Evolutionary conservation across 148 eudicot genomes (phyloP).

Genomic region (Chenopodium formosanum): DNA sequence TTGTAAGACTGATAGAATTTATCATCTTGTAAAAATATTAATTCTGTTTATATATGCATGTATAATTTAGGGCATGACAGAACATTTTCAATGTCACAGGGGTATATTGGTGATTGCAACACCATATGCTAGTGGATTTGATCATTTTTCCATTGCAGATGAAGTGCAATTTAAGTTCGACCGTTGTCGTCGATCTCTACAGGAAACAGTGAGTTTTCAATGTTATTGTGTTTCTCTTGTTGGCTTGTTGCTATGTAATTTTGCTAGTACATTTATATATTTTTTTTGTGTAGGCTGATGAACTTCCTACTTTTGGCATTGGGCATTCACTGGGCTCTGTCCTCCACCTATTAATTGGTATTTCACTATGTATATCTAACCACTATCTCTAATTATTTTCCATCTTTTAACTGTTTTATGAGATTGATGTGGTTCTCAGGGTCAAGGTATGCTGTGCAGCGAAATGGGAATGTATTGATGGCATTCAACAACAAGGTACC

Average conservation of each 20-base stretch:
- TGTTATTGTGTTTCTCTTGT: background rate
- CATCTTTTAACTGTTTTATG: constrained; percentile 13
- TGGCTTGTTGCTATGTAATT: constrained; percentile 7
- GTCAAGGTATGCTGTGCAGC: constrained; percentile 85
- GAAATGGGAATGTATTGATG: constrained; percentile 79
- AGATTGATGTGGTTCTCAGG: constrained; percentile 50
- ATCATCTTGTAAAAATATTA: background rate
- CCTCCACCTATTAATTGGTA: constrained; percentile 90
- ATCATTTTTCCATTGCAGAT: constrained; percentile 93
- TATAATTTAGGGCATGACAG: constrained; percentile 20
- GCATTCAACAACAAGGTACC: constrained; percentile 90
- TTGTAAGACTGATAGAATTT: background rate
- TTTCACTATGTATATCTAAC: background rate
- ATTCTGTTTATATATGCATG: background rate
- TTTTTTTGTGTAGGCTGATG: constrained; percentile 46
- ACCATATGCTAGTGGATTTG: constrained; percentile 98
- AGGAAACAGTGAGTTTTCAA: constrained; percentile 60
- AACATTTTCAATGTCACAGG: constrained; percentile 40
- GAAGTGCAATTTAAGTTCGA: constrained; percentile 95
- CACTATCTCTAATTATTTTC: background rate
- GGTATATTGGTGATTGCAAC: constrained; percentile 91
- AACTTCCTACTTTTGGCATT: constrained; percentile 85
- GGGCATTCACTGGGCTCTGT: constrained; percentile 98
- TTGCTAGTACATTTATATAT: constrained; percentile 1
- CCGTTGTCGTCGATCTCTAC: constrained; percentile 68